Conservation (phyloP, 2,329 filamentous ascomycete species). For the Dactylonectria estremocensis region DNA sequence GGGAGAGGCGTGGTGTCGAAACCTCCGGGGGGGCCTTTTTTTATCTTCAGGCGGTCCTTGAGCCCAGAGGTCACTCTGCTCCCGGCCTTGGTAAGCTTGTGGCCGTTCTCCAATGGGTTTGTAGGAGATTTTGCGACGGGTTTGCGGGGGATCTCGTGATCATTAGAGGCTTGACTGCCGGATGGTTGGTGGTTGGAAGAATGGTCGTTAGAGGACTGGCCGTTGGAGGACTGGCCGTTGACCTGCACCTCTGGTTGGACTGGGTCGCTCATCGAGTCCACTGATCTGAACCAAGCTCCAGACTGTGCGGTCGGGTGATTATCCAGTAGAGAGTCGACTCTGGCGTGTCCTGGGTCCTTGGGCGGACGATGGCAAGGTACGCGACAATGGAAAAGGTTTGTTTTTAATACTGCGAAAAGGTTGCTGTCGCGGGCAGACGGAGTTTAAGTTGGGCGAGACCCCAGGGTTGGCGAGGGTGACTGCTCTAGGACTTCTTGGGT, state of each 20-base stretch:
- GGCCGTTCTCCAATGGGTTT: constrained; percentile 28
- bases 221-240: constrained; percentile 28
- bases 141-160: background rate
- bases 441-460: constrained; percentile 22
- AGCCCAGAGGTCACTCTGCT: constrained; percentile 37
- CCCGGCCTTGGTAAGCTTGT: constrained; percentile 29
- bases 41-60: constrained; percentile 47
- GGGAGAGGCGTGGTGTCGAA: constrained; percentile 87
- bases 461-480: constrained; percentile 10
- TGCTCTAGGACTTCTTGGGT: background rate
- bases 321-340: constrained; percentile 27
- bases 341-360: constrained; percentile 4
- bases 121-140: background rate
- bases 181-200: background rate
- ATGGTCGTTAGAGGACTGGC: background rate
- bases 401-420: constrained; percentile 14
- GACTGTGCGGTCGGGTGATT: constrained; percentile 4
- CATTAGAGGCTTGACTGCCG: background rate
- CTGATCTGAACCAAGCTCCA: background rate
- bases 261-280: constrained; percentile 36
- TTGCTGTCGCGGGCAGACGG: constrained; percentile 16
- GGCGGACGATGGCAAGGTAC: constrained; percentile 5
- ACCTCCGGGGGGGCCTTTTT: constrained; percentile 76
- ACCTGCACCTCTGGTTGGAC: constrained; percentile 27
- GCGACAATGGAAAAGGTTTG: constrained; percentile 20